Evolutionary conservation across 1,284 basidiomycete species (phyloP), one percentile per base, ranked within the genome.

Genomic region (Rhizoctonia solani): DNA sequence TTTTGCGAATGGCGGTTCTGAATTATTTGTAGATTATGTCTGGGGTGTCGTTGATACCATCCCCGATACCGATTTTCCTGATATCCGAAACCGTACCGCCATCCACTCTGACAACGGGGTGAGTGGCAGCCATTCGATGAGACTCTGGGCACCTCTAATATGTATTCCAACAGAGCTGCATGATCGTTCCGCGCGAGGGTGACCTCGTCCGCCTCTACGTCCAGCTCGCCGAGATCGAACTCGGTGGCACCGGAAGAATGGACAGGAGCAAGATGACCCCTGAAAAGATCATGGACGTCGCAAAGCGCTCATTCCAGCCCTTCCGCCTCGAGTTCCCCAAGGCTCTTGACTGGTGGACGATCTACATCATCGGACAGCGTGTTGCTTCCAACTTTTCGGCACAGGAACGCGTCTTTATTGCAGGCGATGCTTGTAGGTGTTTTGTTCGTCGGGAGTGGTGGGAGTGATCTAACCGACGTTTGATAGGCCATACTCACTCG

Each of bases 1-100:
- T 66, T 47, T 4, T 9, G 54, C 39, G 6, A 3, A 32, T 50
- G 14, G 2, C 11, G 5, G 19, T 19, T 56, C 21, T 39, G 16
- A 39, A 21, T 5, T 2, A 68, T 30, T 50, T 23, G 30, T 68
- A 78, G 86, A 92, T 68, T 88, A 83, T 69, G 82, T 90, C 29
- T 93, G 90, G 90, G 90, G 90, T 21, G 90, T 92, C 8, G 77
- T 91, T 27, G 89, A 92, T 76, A 80, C 87, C 68, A 72, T 85
- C 21, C 87, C 87, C 0, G 81, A 85, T 21, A 90, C 89, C 13
- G 80, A 92, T 74, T 90, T 93, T 74, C 92, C 93, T 0, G 92
- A 95, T 75, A 87, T 91, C 70, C 86, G 92, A 32, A 88, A 86
- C 71, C 81, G 81, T 69, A 82, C 81, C 52, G 87, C 84, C 16